Conservation (phyloP, 2,329 filamentous ascomycete species). For the Chaetomiaceae sp. region DNA sequence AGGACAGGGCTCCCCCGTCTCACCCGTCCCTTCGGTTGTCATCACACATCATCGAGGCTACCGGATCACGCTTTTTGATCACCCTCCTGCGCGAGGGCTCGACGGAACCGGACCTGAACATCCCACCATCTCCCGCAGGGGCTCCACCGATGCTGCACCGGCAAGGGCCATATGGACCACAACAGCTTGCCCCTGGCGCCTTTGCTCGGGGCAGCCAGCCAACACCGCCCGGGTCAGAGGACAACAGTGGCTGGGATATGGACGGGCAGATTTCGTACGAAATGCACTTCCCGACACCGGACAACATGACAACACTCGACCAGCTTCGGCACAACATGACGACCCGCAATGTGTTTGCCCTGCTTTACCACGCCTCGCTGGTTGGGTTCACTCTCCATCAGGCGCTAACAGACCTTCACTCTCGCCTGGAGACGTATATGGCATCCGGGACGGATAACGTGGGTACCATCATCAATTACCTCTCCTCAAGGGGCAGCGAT, state of each 20-base stretch:
- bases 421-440: slow-evolving; percentile 56
- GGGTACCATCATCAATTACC: slow-evolving; percentile 56
- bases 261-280: slow-evolving; percentile 56
- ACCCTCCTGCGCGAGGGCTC: slow-evolving; percentile 49
- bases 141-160: neutral
- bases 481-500: slow-evolving; percentile 55
- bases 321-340: slow-evolving; percentile 57
- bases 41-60: slow-evolving; percentile 54
- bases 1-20: slow-evolving; percentile 39
- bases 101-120: slow-evolving; percentile 43
- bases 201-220: slow-evolving; percentile 33
- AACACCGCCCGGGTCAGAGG: slow-evolving; percentile 43
- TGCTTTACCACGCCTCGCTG: slow-evolving; percentile 59
- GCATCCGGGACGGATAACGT: slow-evolving; percentile 52
- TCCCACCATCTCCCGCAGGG: slow-evolving; percentile 21
- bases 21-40: slow-evolving; percentile 53
- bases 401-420: slow-evolving; percentile 57
- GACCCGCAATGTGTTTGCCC: slow-evolving; percentile 63
- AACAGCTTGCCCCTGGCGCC: slow-evolving; percentile 25
- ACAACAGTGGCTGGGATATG: slow-evolving; percentile 37
- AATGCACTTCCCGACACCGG: slow-evolving; percentile 58
- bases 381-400: slow-evolving; percentile 61
- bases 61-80: slow-evolving; percentile 50
- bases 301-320: slow-evolving; percentile 42
- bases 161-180: slow-evolving; percentile 22